Evolutionary conservation across 305 asterid species (phyloP).

Genomic region (Fraxinus sp.): DNA sequence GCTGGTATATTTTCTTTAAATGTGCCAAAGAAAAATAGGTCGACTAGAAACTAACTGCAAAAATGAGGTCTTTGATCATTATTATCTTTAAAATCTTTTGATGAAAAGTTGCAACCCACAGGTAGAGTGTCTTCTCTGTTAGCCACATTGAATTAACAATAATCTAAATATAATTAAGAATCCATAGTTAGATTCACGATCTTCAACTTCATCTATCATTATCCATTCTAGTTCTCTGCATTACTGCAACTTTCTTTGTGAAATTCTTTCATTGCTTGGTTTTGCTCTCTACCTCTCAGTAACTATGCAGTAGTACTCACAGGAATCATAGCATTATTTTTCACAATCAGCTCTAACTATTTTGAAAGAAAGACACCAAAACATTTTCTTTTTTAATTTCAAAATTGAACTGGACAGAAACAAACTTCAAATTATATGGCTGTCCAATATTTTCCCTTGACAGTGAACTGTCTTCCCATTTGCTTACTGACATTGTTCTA

Average conservation of each 20-base stretch:
- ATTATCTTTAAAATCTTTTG: neutral
- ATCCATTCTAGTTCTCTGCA: neutral
- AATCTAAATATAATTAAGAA: neutral
- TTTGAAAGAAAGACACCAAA: neutral
- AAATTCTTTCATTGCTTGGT: neutral
- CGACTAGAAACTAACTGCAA: neutral
- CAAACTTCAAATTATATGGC: neutral
- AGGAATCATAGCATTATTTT: neutral
- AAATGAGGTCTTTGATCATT: neutral
- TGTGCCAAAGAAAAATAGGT: neutral
- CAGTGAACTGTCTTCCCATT: neutral
- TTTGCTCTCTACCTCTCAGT: neutral
- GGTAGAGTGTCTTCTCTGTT: neutral
- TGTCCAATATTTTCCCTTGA: neutral
- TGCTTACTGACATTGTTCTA: slow-evolving; percentile 10
- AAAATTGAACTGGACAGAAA: neutral
- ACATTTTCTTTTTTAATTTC: neutral
- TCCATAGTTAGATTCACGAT: neutral
- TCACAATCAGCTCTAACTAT: neutral
- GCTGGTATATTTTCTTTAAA: neutral
- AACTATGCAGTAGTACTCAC: neutral
- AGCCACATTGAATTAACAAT: neutral
- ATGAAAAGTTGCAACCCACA: neutral
- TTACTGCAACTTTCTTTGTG: neutral
- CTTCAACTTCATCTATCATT: neutral